Evolutionary conservation across 441 rosid genomes (phyloP), one percentile per base, ranked within the genome.

Genomic region (Daphne laureola): DNA sequence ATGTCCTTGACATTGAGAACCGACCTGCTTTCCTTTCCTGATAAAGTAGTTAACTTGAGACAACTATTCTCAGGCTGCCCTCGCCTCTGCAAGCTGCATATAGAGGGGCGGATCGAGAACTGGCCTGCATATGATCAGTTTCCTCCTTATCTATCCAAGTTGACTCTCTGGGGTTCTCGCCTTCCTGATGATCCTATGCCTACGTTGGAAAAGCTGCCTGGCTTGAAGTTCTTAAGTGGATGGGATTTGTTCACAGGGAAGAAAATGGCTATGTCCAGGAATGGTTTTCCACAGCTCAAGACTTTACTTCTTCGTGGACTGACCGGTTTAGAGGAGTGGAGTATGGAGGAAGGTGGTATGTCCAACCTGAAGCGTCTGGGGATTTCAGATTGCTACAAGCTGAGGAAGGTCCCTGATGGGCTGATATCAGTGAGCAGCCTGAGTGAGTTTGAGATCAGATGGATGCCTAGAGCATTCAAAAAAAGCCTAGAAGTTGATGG

Each of bases 341-440:
- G 3, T n/a, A 53, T 80, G 14, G 77, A 63, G 43, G 66, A 66
- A 12, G 76, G 77, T 31, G 81, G 76, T 18, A 66, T 80, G 72
- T 27, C 59, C n/a, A 38, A 43, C 51, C 72, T 80, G 54, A 53
- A 50, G 14, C 49, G 43, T 43, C 36, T 72, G 57, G 58, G 55
- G 46, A 17, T 80, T 36, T 49, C 44, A 31, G 7, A 14, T 4
- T 80, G 77, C 61, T 52, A 40, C 46, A 55, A 54, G 46, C 26
- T 80, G 70, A 68, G 51, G 51, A 61, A 8, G 35, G 36, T 53
- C 53, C 80, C 77, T 14, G 65, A 62, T 59, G 78, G 72, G 40
- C 17, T 57, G 27, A 59, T 49, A 57, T 65, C 61, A 17, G 5
- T 64, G 4, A 50, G 54, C 0, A 50, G 17, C 0, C 58, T 67